Percentiles rank a stretch among this genome's conserved stretches.
Conservation (phyloP, 176 grass and related monocot species). For the Phyllostachys edulis region DNA sequence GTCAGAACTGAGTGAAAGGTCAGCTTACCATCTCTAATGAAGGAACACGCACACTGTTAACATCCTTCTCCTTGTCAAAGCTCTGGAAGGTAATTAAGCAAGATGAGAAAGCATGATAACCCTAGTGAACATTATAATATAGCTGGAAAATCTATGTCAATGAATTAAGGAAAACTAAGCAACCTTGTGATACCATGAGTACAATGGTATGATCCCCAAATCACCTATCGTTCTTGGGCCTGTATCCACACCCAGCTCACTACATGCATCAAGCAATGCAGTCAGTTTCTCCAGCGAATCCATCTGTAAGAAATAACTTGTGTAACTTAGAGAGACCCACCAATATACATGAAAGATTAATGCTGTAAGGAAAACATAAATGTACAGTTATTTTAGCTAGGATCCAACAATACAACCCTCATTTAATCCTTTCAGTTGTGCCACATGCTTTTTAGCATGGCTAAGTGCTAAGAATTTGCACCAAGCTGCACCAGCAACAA, state of each 20-base stretch:
- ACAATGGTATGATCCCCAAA: conserved; percentile 96
- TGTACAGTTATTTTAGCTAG: background rate
- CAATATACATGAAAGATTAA: conserved; percentile 36
- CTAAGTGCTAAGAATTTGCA: background rate
- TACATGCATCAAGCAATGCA: conserved; percentile 96
- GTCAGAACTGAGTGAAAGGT: background rate
- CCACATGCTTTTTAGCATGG: background rate
- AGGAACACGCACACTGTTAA: conserved; percentile 71
- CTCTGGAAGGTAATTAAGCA: conserved; percentile 60
- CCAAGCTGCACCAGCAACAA: background rate
- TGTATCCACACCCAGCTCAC: conserved; percentile 85
- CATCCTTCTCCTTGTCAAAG: conserved; percentile 96
- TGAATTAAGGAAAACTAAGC: background rate
- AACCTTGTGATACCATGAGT: conserved; percentile 99
- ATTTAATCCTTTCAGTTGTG: background rate
- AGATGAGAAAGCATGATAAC: conserved; percentile 25
- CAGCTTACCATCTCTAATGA: conserved; percentile 79
- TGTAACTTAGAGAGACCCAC: conserved; percentile 40
- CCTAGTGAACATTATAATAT: conserved; percentile 5
- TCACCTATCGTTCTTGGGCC: conserved; percentile 65
- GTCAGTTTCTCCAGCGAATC: conserved; percentile 96
- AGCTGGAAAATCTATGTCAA: background rate
- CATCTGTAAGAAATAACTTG: conserved; percentile 66
- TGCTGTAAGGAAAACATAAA: background rate
- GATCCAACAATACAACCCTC: background rate